Evolutionary conservation across 2,329 filamentous ascomycete species (phyloP).

Genomic region (Dendryphion nanum): DNA sequence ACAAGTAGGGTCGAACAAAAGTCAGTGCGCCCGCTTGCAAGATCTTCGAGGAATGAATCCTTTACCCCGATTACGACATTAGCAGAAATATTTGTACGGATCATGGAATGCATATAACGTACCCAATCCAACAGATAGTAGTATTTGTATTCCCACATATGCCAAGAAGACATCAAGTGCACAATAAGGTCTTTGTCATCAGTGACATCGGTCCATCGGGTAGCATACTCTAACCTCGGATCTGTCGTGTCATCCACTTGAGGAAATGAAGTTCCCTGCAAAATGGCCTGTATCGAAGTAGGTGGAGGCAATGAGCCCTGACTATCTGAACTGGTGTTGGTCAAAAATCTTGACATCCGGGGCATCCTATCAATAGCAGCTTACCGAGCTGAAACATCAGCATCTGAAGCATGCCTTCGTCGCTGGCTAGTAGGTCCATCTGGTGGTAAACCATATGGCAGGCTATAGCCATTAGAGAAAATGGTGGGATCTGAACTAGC

Average conservation of each 20-base stretch:
- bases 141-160: slow-evolving; percentile 24
- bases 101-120: too few relatives aligned
- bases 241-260: slow-evolving; percentile 9
- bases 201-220: slow-evolving; percentile 24
- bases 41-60: slow-evolving; percentile 30
- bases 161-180: slow-evolving; percentile 25
- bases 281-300: slow-evolving; percentile 22
- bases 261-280: slow-evolving; percentile 11
- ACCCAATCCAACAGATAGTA: slow-evolving; percentile 31
- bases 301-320: slow-evolving; percentile 12
- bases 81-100: too few relatives aligned
- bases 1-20: slow-evolving; percentile 33
- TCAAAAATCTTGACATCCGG: slow-evolving; percentile 18
- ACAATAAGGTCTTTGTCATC: slow-evolving; percentile 17
- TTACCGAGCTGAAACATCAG: slow-evolving; percentile 28
- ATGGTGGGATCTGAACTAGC: slow-evolving; percentile 7
- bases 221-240: slow-evolving; percentile 14
- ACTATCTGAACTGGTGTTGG: slow-evolving; percentile 29
- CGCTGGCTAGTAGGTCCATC: slow-evolving; percentile 24
- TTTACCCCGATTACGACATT: too few relatives aligned
- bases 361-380: slow-evolving; percentile 5
- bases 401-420: slow-evolving; percentile 22
- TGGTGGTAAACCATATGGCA: slow-evolving; percentile 13
- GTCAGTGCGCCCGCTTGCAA: slow-evolving; percentile 18
- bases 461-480: slow-evolving; percentile 10